phyloP scores from a whole-genome alignment of 2,329 filamentous ascomycete genomes.

The Calonectria ilicicola region DNA sequence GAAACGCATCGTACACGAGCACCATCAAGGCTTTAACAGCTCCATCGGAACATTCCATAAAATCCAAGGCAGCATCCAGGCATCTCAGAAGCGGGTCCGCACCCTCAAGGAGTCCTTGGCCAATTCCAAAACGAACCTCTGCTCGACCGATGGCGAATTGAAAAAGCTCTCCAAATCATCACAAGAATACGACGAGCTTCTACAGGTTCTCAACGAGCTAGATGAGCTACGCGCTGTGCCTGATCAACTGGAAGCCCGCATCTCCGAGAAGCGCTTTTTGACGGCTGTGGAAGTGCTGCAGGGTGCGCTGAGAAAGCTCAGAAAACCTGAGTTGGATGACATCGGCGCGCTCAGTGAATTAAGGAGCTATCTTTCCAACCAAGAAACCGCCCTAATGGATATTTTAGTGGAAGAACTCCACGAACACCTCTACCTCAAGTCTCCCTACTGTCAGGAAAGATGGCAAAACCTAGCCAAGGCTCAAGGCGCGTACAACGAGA shows the following conservation, averaged over 20 bases:
- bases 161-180: slow-evolving; percentile 90
- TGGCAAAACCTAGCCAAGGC: slow-evolving; percentile 87
- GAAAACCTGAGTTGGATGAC: slow-evolving; percentile 88
- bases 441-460: slow-evolving; percentile 94
- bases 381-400: slow-evolving; percentile 91
- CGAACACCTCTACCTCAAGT: slow-evolving; percentile 97
- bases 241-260: slow-evolving; percentile 91
- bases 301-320: slow-evolving; percentile 84
- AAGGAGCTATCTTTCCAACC: slow-evolving; percentile 88
- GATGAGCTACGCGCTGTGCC: slow-evolving; percentile 91
- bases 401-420: slow-evolving; percentile 98
- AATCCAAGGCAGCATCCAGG: slow-evolving; percentile 92
- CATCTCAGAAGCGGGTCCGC: slow-evolving; percentile 87
- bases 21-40: slow-evolving; percentile 99
- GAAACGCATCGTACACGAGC: slow-evolving; percentile 96
- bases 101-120: slow-evolving; percentile 85
- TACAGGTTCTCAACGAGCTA: slow-evolving; percentile 85
- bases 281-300: slow-evolving; percentile 93
- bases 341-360: slow-evolving; percentile 91
- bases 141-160: slow-evolving; percentile 88
- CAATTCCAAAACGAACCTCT: slow-evolving; percentile 83
- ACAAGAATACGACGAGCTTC: slow-evolving; percentile 89
- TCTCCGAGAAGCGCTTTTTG: slow-evolving; percentile 96
- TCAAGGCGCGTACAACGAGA: slow-evolving; percentile 66
- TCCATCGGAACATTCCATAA: slow-evolving; percentile 99